Evolutionary conservation across 139 green algal genomes (phyloP).

Genomic region (Tetradesmus lagerheimii): DNA sequence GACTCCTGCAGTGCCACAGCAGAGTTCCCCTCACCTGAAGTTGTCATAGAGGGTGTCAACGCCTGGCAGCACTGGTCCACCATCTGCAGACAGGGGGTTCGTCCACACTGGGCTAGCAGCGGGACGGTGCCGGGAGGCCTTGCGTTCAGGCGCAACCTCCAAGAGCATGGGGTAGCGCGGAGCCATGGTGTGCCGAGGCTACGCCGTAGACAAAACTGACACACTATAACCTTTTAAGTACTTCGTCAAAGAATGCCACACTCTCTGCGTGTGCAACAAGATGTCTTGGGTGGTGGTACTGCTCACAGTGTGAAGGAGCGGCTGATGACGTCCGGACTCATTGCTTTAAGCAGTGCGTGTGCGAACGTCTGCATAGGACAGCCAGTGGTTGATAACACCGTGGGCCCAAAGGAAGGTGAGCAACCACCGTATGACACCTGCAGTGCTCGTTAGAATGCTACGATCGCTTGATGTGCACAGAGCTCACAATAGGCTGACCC

Average conservation of each 20-base stretch:
- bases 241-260: too few relatives aligned
- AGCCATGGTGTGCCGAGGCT: background rate
- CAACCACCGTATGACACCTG: background rate
- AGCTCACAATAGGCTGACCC: too few relatives aligned
- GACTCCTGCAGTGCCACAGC: background rate
- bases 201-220: background rate
- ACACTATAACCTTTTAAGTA: too few relatives aligned
- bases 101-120: slow-evolving; percentile 49
- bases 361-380: background rate
- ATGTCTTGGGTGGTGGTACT: too few relatives aligned
- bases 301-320: too few relatives aligned
- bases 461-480: background rate
- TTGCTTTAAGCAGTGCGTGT: too few relatives aligned
- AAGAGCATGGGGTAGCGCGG: slow-evolving; percentile 33
- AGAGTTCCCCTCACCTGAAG: slow-evolving; percentile 57
- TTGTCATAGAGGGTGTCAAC: slow-evolving; percentile 74
- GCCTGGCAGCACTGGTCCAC: slow-evolving; percentile 57
- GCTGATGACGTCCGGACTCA: too few relatives aligned
- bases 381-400: too few relatives aligned
- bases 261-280: too few relatives aligned
- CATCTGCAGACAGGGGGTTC: slow-evolving; percentile 59
- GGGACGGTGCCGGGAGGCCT: background rate
- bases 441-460: background rate
- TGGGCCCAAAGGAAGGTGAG: background rate
- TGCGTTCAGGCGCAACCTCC: background rate